Conservation (phyloP, 108 stramenopile genomes). For the Cyclotella choctawhatcheeana region DNA sequence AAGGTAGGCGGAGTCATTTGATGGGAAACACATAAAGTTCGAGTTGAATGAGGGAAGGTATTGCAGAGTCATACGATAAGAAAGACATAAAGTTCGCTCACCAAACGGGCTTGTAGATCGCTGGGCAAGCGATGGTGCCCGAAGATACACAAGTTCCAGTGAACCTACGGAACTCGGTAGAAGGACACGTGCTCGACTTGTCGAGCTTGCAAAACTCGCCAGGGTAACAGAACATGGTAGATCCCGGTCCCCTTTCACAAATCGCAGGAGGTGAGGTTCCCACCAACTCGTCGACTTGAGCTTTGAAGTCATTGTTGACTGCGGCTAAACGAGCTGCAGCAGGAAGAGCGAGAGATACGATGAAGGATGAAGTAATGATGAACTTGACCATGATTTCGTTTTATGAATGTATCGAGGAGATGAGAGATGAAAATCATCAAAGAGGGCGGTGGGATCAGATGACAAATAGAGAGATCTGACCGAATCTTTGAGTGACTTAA, state of each 20-base stretch:
- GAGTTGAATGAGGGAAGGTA: no score
- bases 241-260: constrained; percentile 1
- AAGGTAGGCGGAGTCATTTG: no score
- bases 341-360: not conserved
- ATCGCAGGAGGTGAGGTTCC: not conserved
- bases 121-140: not conserved
- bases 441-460: not conserved
- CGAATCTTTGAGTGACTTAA: not conserved
- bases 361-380: not conserved
- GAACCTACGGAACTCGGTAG: not conserved
- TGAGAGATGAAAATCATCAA: not conserved
- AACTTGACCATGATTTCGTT: not conserved
- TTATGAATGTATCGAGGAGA: not conserved
- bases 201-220: constrained; percentile 11
- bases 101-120: constrained; percentile 2
- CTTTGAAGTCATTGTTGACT: not conserved
- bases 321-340: not conserved
- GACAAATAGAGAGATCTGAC: not conserved
- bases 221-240: not conserved
- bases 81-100: not conserved
- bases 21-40: no score
- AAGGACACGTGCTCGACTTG: not conserved
- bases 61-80: no score
- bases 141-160: constrained; percentile 3
- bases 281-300: not conserved